These are phyloP conservation scores for Starmerella tilneyi DNA, from an alignment of 805 yeast genomes.

Conservation along the genomic window DNA sequence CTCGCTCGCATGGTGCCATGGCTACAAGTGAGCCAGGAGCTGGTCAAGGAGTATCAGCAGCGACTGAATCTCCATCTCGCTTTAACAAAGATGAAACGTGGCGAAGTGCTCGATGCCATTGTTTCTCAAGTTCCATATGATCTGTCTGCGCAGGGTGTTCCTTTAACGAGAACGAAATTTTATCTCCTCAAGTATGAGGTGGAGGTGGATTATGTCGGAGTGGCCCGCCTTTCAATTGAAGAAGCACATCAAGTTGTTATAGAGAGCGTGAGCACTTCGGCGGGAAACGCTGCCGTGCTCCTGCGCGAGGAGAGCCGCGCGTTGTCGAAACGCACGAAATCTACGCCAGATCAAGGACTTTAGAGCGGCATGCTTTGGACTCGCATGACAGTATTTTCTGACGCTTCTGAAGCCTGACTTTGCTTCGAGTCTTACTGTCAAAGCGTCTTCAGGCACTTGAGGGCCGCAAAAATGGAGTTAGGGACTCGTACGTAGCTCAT, in stretches of 20 bases:
- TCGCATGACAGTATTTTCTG: too few relatives aligned
- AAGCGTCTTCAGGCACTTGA: too few relatives aligned
- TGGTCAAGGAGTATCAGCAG: neutral
- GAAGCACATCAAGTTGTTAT: neutral
- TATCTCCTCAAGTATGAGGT: neutral
- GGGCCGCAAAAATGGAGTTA: too few relatives aligned
- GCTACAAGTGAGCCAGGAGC: conserved; percentile 6
- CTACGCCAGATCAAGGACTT: too few relatives aligned
- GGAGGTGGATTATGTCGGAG: neutral
- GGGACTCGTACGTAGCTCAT: too few relatives aligned
- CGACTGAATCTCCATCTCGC: neutral
- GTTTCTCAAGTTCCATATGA: conserved; percentile 1
- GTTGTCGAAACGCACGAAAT: too few relatives aligned
- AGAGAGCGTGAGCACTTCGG: neutral
- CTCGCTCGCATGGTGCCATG: conserved; percentile 3
- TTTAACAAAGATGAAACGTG: neutral
- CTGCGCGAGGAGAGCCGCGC: too few relatives aligned
- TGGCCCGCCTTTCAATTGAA: neutral
- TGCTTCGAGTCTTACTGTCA: too few relatives aligned
- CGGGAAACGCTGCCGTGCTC: neutral
- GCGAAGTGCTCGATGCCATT: neutral
- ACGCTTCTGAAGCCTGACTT: too few relatives aligned
- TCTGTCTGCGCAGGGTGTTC: neutral
- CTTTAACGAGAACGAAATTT: neutral
- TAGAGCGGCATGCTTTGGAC: too few relatives aligned